phyloP scores from a whole-genome alignment of 805 yeast species.

The Yamadazyma paraphyllophila region DNA sequence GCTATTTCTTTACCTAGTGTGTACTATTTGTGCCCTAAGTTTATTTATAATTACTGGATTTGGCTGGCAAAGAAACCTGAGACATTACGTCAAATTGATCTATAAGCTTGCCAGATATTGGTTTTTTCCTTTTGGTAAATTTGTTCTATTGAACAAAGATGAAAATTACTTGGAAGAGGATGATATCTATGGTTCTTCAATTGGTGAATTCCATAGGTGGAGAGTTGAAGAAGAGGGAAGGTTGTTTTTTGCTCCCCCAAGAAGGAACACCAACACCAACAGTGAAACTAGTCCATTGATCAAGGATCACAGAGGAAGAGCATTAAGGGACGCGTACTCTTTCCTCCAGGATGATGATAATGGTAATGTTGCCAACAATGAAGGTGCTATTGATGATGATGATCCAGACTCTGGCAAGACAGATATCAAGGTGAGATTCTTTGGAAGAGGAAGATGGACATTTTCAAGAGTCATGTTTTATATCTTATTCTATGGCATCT shows the following conservation, averaged over 20 bases:
- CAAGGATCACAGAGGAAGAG: slow-evolving; percentile 43
- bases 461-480: slow-evolving; percentile 78
- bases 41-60: slow-evolving; percentile 41
- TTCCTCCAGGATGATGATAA: slow-evolving; percentile 23
- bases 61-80: slow-evolving; percentile 49
- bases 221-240: slow-evolving; percentile 73
- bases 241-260: slow-evolving; percentile 74
- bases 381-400: slow-evolving; percentile 18
- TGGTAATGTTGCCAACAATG: slow-evolving; percentile 15
- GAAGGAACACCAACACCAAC: slow-evolving; percentile 32
- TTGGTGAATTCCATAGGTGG: slow-evolving; percentile 87
- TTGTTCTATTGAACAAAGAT: slow-evolving; percentile 74
- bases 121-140: slow-evolving; percentile 85
- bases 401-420: slow-evolving; percentile 15
- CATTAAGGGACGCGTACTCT: slow-evolving; percentile 36
- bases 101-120: slow-evolving; percentile 68
- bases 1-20: slow-evolving; percentile 50
- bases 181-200: slow-evolving; percentile 80
- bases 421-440: slow-evolving; percentile 54
- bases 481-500: slow-evolving; percentile 59
- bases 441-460: slow-evolving; percentile 93
- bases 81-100: slow-evolving; percentile 61
- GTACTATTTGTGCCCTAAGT: slow-evolving; percentile 48
- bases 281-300: slow-evolving; percentile 37
- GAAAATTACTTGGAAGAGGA: slow-evolving; percentile 83